These are phyloP conservation scores for Huntiella savannae DNA, from an alignment of 2,329 filamentous ascomycete species.

Conservation along the genomic window DNA sequence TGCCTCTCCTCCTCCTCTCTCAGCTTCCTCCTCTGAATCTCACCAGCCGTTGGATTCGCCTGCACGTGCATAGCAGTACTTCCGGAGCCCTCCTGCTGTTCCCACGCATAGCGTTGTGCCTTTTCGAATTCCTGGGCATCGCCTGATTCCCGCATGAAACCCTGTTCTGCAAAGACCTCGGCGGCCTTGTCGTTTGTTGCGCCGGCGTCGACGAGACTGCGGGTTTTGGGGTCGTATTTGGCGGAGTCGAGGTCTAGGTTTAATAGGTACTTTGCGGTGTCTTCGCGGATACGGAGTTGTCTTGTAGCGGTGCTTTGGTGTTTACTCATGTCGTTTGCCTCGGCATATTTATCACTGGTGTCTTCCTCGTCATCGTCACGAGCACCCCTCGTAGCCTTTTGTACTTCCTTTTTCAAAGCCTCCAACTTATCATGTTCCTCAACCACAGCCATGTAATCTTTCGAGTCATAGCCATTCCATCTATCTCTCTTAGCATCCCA, in stretches of 20 bases:
- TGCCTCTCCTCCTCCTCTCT: slow-evolving; percentile 51
- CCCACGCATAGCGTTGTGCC: slow-evolving; percentile 85
- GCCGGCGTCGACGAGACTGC: slow-evolving; percentile 72
- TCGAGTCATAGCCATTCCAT: slow-evolving; percentile 93
- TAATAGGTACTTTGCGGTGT: slow-evolving; percentile 89
- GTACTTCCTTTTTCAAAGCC: slow-evolving; percentile 41
- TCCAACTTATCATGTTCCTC: slow-evolving; percentile 80
- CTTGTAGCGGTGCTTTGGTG: slow-evolving; percentile 80
- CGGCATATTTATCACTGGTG: slow-evolving; percentile 61
- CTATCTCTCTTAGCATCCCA: slow-evolving; percentile 97
- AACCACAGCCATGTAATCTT: slow-evolving; percentile 71
- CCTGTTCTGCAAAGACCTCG: slow-evolving; percentile 74
- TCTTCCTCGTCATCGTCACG: slow-evolving; percentile 24
- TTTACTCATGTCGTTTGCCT: slow-evolving; percentile 91
- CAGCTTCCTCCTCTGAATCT: slow-evolving; percentile 65
- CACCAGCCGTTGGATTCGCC: slow-evolving; percentile 88
- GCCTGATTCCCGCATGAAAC: slow-evolving; percentile 72
- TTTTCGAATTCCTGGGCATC: slow-evolving; percentile 85
- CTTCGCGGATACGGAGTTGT: slow-evolving; percentile 80
- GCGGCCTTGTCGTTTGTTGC: slow-evolving; percentile 66
- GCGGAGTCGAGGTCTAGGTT: slow-evolving; percentile 93
- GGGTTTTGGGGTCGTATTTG: slow-evolving; percentile 92
- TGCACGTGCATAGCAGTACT: slow-evolving; percentile 75
- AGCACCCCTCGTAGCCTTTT: slow-evolving; percentile 30
- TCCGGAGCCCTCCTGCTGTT: slow-evolving; percentile 67